These are phyloP conservation scores for Russula sp. DNA, from an alignment of 768 basidiomycete genomes.

Conservation along the genomic window DNA sequence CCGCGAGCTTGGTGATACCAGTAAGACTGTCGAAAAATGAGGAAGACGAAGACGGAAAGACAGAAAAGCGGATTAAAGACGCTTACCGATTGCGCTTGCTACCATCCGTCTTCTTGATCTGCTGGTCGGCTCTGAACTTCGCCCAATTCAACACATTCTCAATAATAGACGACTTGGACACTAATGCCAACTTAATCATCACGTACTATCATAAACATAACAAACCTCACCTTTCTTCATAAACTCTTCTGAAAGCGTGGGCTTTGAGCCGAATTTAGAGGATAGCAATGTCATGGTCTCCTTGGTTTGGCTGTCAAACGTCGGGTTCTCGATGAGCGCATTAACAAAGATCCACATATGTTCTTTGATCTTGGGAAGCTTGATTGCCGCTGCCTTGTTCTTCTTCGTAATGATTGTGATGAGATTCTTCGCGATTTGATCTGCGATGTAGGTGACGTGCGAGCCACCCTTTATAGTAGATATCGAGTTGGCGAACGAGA, in stretches of 20 bases:
- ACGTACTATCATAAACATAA: conserved; percentile 9
- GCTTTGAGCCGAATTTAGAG: conserved; percentile 89
- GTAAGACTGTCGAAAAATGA: conserved; percentile 55
- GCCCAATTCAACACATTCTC: conserved; percentile 95
- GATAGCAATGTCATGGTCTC: conserved; percentile 85
- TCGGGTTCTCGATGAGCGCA: conserved; percentile 92
- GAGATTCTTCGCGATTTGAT: conserved; percentile 85
- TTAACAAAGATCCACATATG: conserved; percentile 99
- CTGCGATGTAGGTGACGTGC: conserved; percentile 80
- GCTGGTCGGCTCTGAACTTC: conserved; percentile 93
- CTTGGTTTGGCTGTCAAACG: conserved; percentile 99
- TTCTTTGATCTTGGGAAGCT: conserved; percentile 89
- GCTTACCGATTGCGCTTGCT: conserved; percentile 78
- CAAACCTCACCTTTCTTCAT: conserved; percentile 80
- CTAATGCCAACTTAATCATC: conserved; percentile 41
- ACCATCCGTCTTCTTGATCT: conserved; percentile 95
- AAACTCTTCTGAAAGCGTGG: conserved; percentile 83
- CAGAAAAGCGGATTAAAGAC: conserved; percentile 1
- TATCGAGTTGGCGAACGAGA: conserved; percentile 97
- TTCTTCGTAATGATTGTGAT: conserved; percentile 87
- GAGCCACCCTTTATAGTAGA: conserved; percentile 95
- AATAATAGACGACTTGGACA: conserved; percentile 83
- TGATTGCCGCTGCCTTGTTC: conserved; percentile 95
- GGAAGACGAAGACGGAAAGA: not conserved
- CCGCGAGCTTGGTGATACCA: conserved; percentile 89